Conservation (phyloP, 2,329 filamentous ascomycete genomes). For the Magnaporthiopsis rhizophila region DNA sequence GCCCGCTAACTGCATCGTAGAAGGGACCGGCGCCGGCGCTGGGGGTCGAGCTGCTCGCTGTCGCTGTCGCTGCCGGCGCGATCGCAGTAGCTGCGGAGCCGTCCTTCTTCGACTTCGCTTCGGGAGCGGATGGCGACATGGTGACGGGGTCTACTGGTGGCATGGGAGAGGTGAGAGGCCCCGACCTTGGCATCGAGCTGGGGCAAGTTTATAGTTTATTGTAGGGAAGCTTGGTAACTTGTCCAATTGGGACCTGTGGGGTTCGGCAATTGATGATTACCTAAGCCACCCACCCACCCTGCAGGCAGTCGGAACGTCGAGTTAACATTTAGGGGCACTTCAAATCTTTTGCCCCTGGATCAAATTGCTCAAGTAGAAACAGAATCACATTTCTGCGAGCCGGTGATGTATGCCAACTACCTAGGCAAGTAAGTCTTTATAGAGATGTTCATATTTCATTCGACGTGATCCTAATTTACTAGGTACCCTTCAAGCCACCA, state of each 20-base stretch:
- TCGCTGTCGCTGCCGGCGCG: slow-evolving; percentile 3
- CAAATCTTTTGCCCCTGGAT: too few species aligned
- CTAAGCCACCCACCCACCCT: not conserved
- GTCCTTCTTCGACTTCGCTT: slow-evolving; percentile 12
- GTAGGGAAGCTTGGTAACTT: not conserved
- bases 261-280: not conserved
- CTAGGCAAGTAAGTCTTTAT: not conserved
- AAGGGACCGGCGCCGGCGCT: slow-evolving; percentile 4
- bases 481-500: not conserved
- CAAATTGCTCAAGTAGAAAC: too few species aligned
- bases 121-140: slow-evolving; percentile 19
- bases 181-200: not conserved
- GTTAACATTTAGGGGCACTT: not conserved
- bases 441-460: not conserved
- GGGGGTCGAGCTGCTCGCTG: slow-evolving; percentile 1
- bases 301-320: too few species aligned
- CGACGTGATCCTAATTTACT: not conserved
- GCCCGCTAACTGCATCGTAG: not conserved
- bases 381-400: too few species aligned
- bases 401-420: not conserved
- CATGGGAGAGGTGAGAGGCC: slow-evolving; percentile 14
- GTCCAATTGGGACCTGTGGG: not conserved
- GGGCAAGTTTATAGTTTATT: not conserved
- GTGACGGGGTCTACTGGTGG: slow-evolving; percentile 24
- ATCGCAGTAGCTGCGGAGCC: slow-evolving; percentile 1